A percentile compares a stretch with the other conserved stretches of the same genome.
These are phyloP conservation scores for Cryptococcus sp. DNA, from an alignment of 1,284 basidiomycete species.

Conservation along the genomic window DNA sequence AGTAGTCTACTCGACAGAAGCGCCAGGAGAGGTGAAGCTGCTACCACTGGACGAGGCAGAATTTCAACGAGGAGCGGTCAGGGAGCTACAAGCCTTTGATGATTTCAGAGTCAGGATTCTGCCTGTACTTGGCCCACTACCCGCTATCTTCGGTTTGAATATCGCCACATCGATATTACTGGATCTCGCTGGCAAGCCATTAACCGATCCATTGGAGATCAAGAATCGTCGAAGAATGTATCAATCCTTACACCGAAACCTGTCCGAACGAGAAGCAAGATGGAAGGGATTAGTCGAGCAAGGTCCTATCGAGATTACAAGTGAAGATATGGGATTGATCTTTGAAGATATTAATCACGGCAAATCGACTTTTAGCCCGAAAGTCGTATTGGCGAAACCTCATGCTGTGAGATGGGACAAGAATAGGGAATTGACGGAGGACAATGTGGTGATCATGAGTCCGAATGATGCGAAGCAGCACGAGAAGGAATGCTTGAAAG, in stretches of 20 bases:
- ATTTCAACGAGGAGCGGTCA: slow-evolving; percentile 81
- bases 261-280: slow-evolving; percentile 55
- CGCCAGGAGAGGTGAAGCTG: slow-evolving; percentile 76
- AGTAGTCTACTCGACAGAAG: slow-evolving; percentile 95
- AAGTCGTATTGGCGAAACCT: slow-evolving; percentile 58
- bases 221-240: slow-evolving; percentile 81
- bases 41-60: slow-evolving; percentile 89
- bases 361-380: slow-evolving; percentile 70
- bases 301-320: slow-evolving; percentile 60
- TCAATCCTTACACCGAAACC: slow-evolving; percentile 69
- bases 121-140: slow-evolving; percentile 61
- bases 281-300: slow-evolving; percentile 15
- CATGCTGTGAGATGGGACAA: slow-evolving; percentile 69
- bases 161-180: slow-evolving; percentile 81
- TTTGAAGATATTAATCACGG: slow-evolving; percentile 84
- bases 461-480: slow-evolving; percentile 67
- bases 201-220: slow-evolving; percentile 72
- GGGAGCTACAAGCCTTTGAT: slow-evolving; percentile 86
- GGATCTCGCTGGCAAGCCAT: slow-evolving; percentile 73
- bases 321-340: slow-evolving; percentile 72
- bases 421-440: slow-evolving; percentile 57
- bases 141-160: slow-evolving; percentile 82
- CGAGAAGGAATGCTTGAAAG: slow-evolving; percentile 53
- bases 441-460: slow-evolving; percentile 80
- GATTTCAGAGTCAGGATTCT: slow-evolving; percentile 70